Evolutionary conservation across 176 grass and related monocot genomes (phyloP).

Genomic region (Cocos nucifera): DNA sequence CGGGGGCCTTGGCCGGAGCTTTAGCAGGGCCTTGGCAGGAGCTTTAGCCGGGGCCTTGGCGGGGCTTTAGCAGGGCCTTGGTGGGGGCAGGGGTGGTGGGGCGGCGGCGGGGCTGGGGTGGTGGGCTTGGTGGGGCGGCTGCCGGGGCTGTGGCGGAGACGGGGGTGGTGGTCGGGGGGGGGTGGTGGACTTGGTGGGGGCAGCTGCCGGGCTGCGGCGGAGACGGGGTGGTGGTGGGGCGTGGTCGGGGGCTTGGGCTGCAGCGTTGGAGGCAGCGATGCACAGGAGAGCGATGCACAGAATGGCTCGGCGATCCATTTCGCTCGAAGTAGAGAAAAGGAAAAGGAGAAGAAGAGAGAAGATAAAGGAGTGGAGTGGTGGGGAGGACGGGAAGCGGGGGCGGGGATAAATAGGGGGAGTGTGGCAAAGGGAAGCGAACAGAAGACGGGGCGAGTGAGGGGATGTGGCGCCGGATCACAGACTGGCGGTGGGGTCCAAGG

Average conservation of each 20-base stretch:
- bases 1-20: not conserved
- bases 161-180: not conserved
- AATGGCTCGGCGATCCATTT: constrained; percentile 34
- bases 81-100: not conserved
- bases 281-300: constrained; percentile 47
- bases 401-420: constrained; percentile 19
- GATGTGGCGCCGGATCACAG: too few species aligned
- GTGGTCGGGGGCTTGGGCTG: not conserved
- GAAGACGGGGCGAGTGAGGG: too few species aligned
- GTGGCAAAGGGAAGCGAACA: not conserved
- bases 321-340: too few species aligned
- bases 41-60: not conserved
- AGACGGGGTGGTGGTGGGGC: constrained; percentile 4
- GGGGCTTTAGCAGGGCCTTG: constrained; percentile 8
- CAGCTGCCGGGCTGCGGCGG: constrained; percentile 13
- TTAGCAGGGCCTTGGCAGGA: not conserved
- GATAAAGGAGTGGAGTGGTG: not conserved
- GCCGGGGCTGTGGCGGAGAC: too few species aligned
- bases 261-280: constrained; percentile 16
- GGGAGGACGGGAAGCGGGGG: constrained; percentile 15
- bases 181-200: constrained; percentile 7
- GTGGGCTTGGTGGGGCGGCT: too few species aligned
- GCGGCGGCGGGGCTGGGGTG: too few species aligned
- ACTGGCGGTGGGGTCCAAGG: too few species aligned
- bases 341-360: too few species aligned